Base-by-base conservation (phyloP, 2,329 filamentous ascomycete species). In the Xylaria sp. region DNA sequence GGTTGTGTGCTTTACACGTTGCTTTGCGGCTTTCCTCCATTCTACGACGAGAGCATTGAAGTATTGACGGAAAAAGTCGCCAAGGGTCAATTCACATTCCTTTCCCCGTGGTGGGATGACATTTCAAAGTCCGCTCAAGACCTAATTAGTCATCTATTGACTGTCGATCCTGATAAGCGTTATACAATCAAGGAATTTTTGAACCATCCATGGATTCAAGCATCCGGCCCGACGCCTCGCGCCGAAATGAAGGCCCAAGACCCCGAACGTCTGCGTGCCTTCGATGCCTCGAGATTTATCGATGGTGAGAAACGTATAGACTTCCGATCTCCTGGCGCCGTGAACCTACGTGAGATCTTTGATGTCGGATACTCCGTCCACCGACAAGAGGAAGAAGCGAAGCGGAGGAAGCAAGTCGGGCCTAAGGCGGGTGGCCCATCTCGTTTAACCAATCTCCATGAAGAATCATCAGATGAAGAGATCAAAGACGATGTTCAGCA, bases 41-140 rank as follows among this genome's bases (percentile, higher is more conserved):
- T 99, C 81, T 97, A 99, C 80, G 96, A 99, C 75, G 96, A 99
- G 82, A 97, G 93, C 77, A 98, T 99, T 73, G 94, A 97, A 77
- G 92, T 97, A 0, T 88, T 99, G 69, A 98, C 96, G 1, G 95
- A 99, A 79, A 99, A 99, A 85, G 96, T 99, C 19, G 96, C 96
- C 34, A 91, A 93, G 76, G 96, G 96, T 57, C 94, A 98, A 82
- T 99, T 96, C 79, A 98, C 96, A 0, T 99, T 99, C 84, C 83
- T 99, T 51, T 98, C 95, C 2, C 96, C 96, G 0, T 99, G 96
- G 96, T 99, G 96, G 96, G 96, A 99, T 74, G 94, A 98, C 67
- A 98, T 99, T 69, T 98, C 95, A 69, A 94, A 96, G 79, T 91
- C 93, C 3, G 96, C 96, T 0, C 93, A 98, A 79, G 95, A 99